Evolutionary conservation across 2,329 filamentous ascomycete species (phyloP), one percentile per base, ranked within the genome.

Genomic region (Dryadomyces sulphureus): DNA sequence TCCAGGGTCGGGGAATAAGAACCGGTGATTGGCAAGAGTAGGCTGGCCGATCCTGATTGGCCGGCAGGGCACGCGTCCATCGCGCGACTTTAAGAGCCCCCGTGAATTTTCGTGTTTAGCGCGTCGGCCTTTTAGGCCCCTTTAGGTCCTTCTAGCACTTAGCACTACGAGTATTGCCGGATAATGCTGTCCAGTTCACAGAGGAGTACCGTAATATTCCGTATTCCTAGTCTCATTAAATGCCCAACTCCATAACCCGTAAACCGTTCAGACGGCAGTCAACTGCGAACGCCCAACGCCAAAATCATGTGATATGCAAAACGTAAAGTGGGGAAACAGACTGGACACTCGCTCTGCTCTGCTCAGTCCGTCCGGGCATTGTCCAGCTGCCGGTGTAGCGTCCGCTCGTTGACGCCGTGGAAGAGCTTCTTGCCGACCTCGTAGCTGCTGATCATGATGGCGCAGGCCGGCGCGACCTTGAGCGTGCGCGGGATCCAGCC

Each of bases 361-460:
- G 16, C 34, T 16, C 34, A 5, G 7, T 35, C 12, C 20, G 20
- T 20, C 36, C 16, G 17, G 34, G 11, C 16, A 4, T 9, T 19
- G 34, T 36, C 16, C 16, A 46, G 17, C 17, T 41, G 7, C 20
- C 56, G 59, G 47, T 48, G 54, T 36, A 55, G 51, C 25, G 62
- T 58, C 32, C 60, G 65, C 56, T 75, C 70, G 49, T 96, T 95
- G 43, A 86, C 77, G 11, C 75, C 73, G 45, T 78, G 72, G 30
- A 93, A 93, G 60, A 84, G 80, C 61, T 84, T 81, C 71, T 98
- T 98, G 43, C 92, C 89, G 34, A 96, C 76, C 63, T 98, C 92
- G 62, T 96, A 98, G 59, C 83, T 94, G 60, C 86, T 93, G 59
- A 98, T 96, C 92, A 98, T 98, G 60, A 98, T 96, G 24, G 92